Evolutionary conservation across 306 rosid species (phyloP), one percentile per base, ranked within the genome.

Genomic region (Prinsepia uniflora): DNA sequence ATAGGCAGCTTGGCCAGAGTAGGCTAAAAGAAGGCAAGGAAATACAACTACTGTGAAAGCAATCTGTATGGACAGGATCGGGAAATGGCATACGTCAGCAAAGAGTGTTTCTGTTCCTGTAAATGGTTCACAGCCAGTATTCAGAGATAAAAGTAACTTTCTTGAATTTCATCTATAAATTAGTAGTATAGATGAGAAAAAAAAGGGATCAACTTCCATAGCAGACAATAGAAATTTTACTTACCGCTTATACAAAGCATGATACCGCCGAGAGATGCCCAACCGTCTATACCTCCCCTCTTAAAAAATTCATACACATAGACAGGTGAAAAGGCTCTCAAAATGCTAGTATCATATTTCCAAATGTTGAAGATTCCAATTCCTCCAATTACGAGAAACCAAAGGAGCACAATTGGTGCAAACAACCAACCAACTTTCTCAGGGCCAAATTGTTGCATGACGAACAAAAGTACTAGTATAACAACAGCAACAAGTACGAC

Each of bases 41-140:
- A 94, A 94, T 82, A 91, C 99, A 65, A 94, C 76, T 57, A 86
- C 79, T 22, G 96, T 89, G 78, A 94, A 94, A 65, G 99, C 99
- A 74, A 94, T 78, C 82, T 94, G 99, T 70, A 94, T 81, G 59
- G 97, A 91, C 44, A 87, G 79, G 76, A 94, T 95, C n/a, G 97
- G 99, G 81, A 91, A 94, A 86, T 94, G 88, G 76, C 94, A 79
- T 46, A 91, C 84, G 73, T 94, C 99, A 0, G 99, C 97, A 60
- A 94, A 94, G 55, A 94, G 89, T 40, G 99, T 96, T 82, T 94
- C 97, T 0, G 99, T 94, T 76, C 99, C 99, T 94, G 92, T 65
- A 76, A 57, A 72, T 73, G 72, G 74, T 71, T 65, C 69, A 79
- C 22, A 49, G 73, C 42, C 71, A 61, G 44, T 74, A 30, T 63